Base-by-base conservation (phyloP, 139 green algal genomes). In the Chlamydomonas sp. region DNA sequence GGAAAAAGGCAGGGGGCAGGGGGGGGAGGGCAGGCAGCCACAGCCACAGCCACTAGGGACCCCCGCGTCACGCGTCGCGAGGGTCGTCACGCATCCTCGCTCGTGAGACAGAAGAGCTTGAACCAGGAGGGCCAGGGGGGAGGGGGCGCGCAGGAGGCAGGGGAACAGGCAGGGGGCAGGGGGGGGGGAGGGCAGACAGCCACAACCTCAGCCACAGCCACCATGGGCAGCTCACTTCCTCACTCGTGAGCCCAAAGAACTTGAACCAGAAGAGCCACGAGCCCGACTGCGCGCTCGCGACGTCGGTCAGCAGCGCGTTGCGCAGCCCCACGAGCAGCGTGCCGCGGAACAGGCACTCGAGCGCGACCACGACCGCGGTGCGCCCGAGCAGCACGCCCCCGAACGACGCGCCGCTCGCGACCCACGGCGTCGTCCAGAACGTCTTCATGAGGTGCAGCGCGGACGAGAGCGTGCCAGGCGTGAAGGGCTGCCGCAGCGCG, bases 311-410 rank as follows among this genome's bases (percentile, higher is more conserved):
- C 10, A 50, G 10, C 39, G 13, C 39, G 39, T 13, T 13, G 10
- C 13, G 39, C 39, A 50, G 39, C 39, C 39, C 39, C 39, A 43
- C 6, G 31, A 66, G 31, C 8, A 66, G 33, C 31, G 59, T 66
- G 31, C 59, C 59, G 5, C 59, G 10, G 13, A 66, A 22, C 59
- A 66, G 33, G 59, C 31, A 39, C 59, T 66, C 59, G 6, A 39
- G 20, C 8, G 59, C 59, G 5, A 22, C 33, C 8, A 33, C 4
- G 16, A 13, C 6, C 16, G 20, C 5, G 31, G 59, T 30, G 4
- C 20, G 31, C 59, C 20, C 26, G 20, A 66, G 20, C 13, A 43
- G 6, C 10, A 66, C 6, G 59, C 59, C 59, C 59, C 10, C 8
- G 59, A 66, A 13, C 8, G 16, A 13, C 10, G 20, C 6, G 5